A percentile compares a stretch with the other conserved stretches of the same genome.
Evolutionary conservation across 345 rosid species (phyloP).

Genomic region (Ceriops tagal): DNA sequence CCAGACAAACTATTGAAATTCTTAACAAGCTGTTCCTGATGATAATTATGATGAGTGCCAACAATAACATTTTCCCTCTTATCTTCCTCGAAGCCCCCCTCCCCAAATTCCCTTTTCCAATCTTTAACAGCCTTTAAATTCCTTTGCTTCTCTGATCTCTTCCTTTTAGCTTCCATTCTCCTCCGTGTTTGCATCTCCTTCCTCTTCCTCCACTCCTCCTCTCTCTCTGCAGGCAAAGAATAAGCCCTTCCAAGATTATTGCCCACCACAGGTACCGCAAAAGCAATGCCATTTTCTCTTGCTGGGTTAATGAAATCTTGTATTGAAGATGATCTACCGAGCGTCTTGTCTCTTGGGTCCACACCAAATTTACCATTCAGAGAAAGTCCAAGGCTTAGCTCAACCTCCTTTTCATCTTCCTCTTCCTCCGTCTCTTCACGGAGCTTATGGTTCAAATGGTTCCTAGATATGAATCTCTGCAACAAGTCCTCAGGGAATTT

Average conservation of each 20-base stretch:
- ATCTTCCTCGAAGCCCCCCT: slow-evolving; percentile 30
- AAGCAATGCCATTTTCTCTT: slow-evolving; percentile 15
- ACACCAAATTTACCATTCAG: slow-evolving; percentile 80
- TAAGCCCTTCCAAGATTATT: slow-evolving; percentile 47
- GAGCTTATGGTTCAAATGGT: slow-evolving; percentile 16
- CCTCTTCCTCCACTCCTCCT: slow-evolving; percentile 73
- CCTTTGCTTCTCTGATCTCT: slow-evolving; percentile 68
- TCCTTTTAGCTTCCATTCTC: slow-evolving; percentile 78
- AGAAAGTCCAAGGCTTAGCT: slow-evolving; percentile 75
- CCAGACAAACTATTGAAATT: slow-evolving; percentile 1
- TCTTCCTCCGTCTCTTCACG: slow-evolving; percentile 16
- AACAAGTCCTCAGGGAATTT: slow-evolving; percentile 35
- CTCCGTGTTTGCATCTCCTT: slow-evolving; percentile 57
- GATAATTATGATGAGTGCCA: neutral
- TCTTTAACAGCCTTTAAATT: slow-evolving; percentile 33
- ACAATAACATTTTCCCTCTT: slow-evolving; percentile 15
- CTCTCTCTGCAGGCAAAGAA: slow-evolving; percentile 60
- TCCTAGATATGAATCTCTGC: slow-evolving; percentile 37
- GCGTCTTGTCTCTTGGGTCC: slow-evolving; percentile 54
- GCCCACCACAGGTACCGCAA: slow-evolving; percentile 18
- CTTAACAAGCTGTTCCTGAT: slow-evolving; percentile 1
- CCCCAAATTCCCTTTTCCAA: slow-evolving; percentile 18
- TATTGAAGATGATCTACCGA: slow-evolving; percentile 53
- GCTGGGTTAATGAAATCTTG: slow-evolving; percentile 44
- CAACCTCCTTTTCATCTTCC: slow-evolving; percentile 41